phyloP scores from a whole-genome alignment of 1,139 yeast genomes.

The Taphrina wiesneri region DNA sequence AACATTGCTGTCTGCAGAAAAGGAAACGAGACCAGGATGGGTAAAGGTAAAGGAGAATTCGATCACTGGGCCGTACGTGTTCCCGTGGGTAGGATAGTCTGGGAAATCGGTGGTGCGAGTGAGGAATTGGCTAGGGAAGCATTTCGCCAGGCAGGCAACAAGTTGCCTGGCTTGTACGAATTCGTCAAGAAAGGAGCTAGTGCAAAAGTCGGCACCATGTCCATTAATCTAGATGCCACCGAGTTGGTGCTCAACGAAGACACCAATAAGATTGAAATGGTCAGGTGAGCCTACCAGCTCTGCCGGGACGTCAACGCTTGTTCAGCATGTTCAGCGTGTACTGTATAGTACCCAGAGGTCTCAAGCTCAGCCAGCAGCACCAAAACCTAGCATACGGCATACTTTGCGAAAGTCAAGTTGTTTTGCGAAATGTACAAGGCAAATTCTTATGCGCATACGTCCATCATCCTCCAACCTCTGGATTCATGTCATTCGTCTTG shows the following conservation, averaged over 20 bases:
- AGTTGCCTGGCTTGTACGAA: slow-evolving; percentile 90
- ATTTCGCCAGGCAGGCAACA: slow-evolving; percentile 84
- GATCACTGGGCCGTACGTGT: slow-evolving; percentile 97
- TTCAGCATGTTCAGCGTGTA: background rate
- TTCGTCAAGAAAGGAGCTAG: slow-evolving; percentile 67
- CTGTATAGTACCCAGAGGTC: background rate
- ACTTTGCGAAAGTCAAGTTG: background rate
- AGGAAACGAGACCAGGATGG: slow-evolving; percentile 99
- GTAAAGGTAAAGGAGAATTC: slow-evolving; percentile 98
- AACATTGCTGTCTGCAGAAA: slow-evolving; percentile 89
- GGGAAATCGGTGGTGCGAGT: slow-evolving; percentile 83
- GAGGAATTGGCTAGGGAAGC: slow-evolving; percentile 91
- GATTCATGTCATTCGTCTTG: slow-evolving; percentile 28
- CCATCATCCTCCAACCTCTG: slow-evolving; percentile 25
- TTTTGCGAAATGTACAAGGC: background rate
- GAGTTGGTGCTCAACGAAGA: slow-evolving; percentile 21
- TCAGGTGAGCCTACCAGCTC: background rate
- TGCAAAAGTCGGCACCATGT: slow-evolving; percentile 64
- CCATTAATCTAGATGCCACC: slow-evolving; percentile 17
- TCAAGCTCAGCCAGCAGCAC: background rate
- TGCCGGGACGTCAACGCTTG: background rate
- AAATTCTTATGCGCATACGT: background rate
- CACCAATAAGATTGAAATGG: slow-evolving; percentile 15
- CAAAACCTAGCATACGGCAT: background rate
- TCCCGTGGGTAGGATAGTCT: slow-evolving; percentile 89